Percentiles rank a stretch among this genome's conserved stretches.
Conservation (phyloP, 2,329 filamentous ascomycete species). For the Scedosporium minutisporum region DNA sequence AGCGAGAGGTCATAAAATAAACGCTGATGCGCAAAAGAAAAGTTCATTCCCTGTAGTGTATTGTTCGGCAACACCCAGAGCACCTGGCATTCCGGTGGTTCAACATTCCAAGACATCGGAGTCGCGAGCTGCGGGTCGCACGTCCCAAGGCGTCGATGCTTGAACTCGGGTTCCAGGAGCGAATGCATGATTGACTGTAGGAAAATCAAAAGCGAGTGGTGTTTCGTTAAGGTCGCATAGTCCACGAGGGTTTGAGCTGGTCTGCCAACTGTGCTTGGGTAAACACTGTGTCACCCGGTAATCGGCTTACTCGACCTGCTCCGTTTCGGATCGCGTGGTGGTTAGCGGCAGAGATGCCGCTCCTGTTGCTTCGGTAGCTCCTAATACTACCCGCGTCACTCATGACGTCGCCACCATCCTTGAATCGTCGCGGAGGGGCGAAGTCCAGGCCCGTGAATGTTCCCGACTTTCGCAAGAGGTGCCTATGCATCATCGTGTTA, state of each 20-base stretch:
- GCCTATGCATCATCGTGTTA: conserved; percentile 33
- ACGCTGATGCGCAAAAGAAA: neutral
- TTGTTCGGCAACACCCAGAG: neutral
- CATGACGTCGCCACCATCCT: conserved; percentile 43
- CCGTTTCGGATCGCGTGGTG: conserved; percentile 66
- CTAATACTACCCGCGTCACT: conserved; percentile 58
- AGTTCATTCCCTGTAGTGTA: neutral
- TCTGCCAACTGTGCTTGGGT: conserved; percentile 58
- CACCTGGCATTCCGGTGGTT: neutral
- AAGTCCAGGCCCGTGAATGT: conserved; percentile 77
- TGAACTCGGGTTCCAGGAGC: neutral
- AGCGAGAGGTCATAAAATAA: neutral
- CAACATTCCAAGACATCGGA: neutral
- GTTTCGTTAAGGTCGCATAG: neutral
- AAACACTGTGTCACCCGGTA: conserved; percentile 74
- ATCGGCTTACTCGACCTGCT: conserved; percentile 75
- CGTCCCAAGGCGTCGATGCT: neutral
- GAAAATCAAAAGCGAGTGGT: neutral
- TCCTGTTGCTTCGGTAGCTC: conserved; percentile 59
- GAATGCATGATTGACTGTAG: neutral
- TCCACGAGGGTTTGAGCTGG: conserved; percentile 43
- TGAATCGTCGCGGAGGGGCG: conserved; percentile 66
- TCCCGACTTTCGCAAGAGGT: conserved; percentile 64
- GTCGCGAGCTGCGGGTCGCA: neutral
- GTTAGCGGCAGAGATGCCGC: conserved; percentile 64